phyloP scores from a whole-genome alignment of 1,284 basidiomycete genomes.

The Violaceomyces palustris region DNA sequence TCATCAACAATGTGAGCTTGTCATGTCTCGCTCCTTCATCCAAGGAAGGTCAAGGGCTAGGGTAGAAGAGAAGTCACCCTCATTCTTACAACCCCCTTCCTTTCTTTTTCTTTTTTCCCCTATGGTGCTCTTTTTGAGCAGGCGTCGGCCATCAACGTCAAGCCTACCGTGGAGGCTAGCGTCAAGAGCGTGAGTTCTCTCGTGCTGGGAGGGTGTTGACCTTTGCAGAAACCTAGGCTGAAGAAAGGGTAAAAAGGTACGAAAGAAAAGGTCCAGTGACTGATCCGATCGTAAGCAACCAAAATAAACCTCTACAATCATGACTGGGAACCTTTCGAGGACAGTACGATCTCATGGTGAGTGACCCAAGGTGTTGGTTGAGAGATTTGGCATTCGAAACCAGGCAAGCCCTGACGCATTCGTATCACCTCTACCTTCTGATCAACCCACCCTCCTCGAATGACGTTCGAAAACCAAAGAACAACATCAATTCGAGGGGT shows the following conservation, averaged over 20 bases:
- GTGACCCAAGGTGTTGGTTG: too few species aligned
- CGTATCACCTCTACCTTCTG: too few species aligned
- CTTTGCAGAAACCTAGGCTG: not conserved
- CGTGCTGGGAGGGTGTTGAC: not conserved
- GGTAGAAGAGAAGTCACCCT: too few species aligned
- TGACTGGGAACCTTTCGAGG: too few species aligned
- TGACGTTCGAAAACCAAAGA: too few species aligned
- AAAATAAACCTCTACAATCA: not conserved
- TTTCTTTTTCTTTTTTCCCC: too few species aligned
- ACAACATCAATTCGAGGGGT: slow-evolving; percentile 45
- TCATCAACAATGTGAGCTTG: slow-evolving; percentile 47
- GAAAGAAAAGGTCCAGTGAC: not conserved
- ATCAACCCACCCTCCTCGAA: not conserved
- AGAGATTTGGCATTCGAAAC: too few species aligned
- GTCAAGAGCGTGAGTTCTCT: slow-evolving; percentile 27
- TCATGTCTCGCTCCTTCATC: too few species aligned
- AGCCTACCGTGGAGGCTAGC: slow-evolving; percentile 18
- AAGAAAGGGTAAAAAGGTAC: slow-evolving; percentile 6
- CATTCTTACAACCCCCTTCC: not conserved
- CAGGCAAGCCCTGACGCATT: too few species aligned
- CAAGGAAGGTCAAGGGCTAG: too few species aligned
- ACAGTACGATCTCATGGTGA: too few species aligned
- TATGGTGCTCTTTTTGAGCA: too few species aligned
- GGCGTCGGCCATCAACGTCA: slow-evolving; percentile 49
- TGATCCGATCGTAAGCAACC: slow-evolving; percentile 1